A percentile compares a stretch with the other conserved stretches of the same genome.
phyloP scores from a whole-genome alignment of 257 asterid species.

The Nicotiana paniculata region DNA sequence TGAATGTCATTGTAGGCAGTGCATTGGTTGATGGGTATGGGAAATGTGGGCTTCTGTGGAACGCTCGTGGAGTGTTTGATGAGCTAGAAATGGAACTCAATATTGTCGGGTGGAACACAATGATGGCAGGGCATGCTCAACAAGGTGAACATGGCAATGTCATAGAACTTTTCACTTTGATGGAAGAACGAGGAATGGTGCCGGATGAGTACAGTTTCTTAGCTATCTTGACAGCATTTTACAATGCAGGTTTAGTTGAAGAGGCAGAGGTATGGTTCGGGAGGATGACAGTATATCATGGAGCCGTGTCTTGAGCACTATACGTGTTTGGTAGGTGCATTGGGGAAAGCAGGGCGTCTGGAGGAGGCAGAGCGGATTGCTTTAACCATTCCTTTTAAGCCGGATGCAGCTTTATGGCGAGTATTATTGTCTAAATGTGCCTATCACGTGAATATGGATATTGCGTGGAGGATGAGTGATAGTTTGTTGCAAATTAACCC shows the following conservation, averaged over 20 bases:
- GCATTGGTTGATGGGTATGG: conserved; percentile 76
- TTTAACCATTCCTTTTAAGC: conserved; percentile 54
- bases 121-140: conserved; percentile 81
- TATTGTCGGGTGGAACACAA: conserved; percentile 53
- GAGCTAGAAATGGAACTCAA: conserved; percentile 29
- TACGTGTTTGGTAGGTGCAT: conserved; percentile 60
- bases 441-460: conserved; percentile 19
- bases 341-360: conserved; percentile 52
- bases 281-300: conserved; percentile 42
- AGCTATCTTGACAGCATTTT: conserved; percentile 54
- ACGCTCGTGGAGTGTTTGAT: conserved; percentile 52
- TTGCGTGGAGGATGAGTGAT: conserved; percentile 51
- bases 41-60: conserved; percentile 60
- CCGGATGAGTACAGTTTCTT: conserved; percentile 61
- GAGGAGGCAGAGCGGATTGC: conserved; percentile 70
- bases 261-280: conserved; percentile 60
- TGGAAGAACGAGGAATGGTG: conserved; percentile 44
- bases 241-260: conserved; percentile 43
- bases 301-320: conserved; percentile 72
- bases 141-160: conserved; percentile 39
- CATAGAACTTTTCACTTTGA: conserved; percentile 31
- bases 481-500: conserved; percentile 56
- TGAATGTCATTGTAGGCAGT: conserved; percentile 41
- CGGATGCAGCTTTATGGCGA: conserved; percentile 86
- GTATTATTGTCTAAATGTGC: conserved; percentile 42